A percentile compares a stretch with the other conserved stretches of the same genome.
phyloP scores from a whole-genome alignment of 1,284 basidiomycete species.

The Xanthoconium separans region DNA sequence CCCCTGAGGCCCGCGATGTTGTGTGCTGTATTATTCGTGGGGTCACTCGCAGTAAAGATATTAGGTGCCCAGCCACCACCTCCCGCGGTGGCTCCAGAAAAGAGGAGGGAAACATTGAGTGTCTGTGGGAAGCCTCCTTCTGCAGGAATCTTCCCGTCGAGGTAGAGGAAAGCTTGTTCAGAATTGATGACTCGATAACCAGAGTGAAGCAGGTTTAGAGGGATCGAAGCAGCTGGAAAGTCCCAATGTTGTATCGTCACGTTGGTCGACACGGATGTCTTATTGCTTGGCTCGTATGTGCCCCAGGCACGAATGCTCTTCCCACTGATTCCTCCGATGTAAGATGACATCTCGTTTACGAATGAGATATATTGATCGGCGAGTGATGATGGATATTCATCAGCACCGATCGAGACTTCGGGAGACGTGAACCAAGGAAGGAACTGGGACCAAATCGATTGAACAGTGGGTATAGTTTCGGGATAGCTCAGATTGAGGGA shows the following conservation, averaged over 20 bases:
- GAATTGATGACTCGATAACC: slow-evolving; percentile 40
- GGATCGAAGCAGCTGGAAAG: slow-evolving; percentile 35
- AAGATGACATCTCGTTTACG: slow-evolving; percentile 37
- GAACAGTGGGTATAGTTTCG: slow-evolving; percentile 36
- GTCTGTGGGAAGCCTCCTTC: slow-evolving; percentile 33
- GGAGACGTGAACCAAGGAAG: slow-evolving; percentile 38
- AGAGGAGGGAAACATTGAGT: slow-evolving; percentile 31
- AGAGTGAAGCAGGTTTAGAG: slow-evolving; percentile 32
- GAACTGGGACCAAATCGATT: slow-evolving; percentile 39
- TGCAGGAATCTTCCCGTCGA: slow-evolving; percentile 36
- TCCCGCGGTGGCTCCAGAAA: slow-evolving; percentile 28
- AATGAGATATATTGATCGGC: slow-evolving; percentile 38
- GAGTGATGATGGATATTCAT: slow-evolving; percentile 36
- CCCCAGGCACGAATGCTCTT: slow-evolving; percentile 36
- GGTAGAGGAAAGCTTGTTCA: slow-evolving; percentile 37
- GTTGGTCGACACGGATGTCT: slow-evolving; percentile 30
- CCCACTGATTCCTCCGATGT: slow-evolving; percentile 25
- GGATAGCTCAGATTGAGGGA: slow-evolving; percentile 36
- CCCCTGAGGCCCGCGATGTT: slow-evolving; percentile 31
- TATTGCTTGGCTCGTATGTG: slow-evolving; percentile 34
- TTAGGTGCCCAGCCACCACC: slow-evolving; percentile 39
- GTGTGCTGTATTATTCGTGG: slow-evolving; percentile 33
- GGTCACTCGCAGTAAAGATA: slow-evolving; percentile 30
- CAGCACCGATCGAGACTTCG: slow-evolving; percentile 41
- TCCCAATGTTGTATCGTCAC: slow-evolving; percentile 42